These are phyloP conservation scores for Pichia insulana DNA, from an alignment of 805 yeast genomes.

Conservation along the genomic window DNA sequence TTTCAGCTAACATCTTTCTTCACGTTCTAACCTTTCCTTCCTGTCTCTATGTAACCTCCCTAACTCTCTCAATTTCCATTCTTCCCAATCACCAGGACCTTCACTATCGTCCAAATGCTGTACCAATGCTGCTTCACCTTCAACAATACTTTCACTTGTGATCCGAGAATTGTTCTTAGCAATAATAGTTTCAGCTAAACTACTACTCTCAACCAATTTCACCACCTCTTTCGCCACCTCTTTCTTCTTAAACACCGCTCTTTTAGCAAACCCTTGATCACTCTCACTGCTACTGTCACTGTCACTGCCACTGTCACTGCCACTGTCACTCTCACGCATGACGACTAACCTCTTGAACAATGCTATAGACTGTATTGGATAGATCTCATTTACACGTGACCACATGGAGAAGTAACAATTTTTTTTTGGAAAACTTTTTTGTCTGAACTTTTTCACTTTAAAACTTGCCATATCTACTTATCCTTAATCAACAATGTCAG, in stretches of 20 bases:
- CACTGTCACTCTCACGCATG: neutral
- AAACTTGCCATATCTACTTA: neutral
- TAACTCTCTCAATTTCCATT: conserved; percentile 29
- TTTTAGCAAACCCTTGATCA: neutral
- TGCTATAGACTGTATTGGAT: no score
- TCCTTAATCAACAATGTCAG: conserved; percentile 61
- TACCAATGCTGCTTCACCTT: neutral
- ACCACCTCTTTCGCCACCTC: neutral
- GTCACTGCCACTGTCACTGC: neutral
- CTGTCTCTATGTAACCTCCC: conserved; percentile 26
- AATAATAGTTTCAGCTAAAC: neutral
- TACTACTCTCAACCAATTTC: neutral
- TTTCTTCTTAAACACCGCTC: conserved; percentile 6
- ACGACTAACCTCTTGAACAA: no score
- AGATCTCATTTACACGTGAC: no score
- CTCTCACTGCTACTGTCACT: neutral
- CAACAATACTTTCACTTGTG: neutral
- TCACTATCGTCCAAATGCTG: conserved; percentile 4
- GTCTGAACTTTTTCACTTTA: no score
- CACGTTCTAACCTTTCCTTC: conserved; percentile 17
- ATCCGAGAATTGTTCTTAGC: neutral
- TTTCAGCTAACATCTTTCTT: no score
- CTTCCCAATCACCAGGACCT: neutral
- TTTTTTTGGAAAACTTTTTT: no score
- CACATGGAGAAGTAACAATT: no score